Base-by-base conservation (phyloP, 2,329 filamentous ascomycete genomes). In the Sporothrix brunneoviolacea region DNA sequence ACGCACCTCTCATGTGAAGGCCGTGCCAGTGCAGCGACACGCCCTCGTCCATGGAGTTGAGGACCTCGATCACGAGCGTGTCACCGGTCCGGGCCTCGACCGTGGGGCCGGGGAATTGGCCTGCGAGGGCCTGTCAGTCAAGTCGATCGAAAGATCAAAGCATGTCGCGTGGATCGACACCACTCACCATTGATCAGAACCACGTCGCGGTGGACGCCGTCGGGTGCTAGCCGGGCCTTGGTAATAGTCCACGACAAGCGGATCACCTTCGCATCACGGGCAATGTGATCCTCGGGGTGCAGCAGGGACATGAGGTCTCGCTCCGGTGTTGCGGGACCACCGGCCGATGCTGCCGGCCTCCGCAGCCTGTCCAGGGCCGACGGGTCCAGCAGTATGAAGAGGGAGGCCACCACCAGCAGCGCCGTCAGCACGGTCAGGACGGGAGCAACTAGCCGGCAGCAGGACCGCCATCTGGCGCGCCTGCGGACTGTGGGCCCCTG, bases 131-230 rank as follows among this genome's bases (percentile, higher is more conserved):
- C n/a, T n/a, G n/a, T n/a, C n/a, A n/a, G n/a, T n/a, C n/a, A n/a
- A n/a, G n/a, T n/a, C n/a, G n/a, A n/a, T n/a, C n/a, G n/a, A n/a
- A n/a, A n/a, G n/a, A n/a, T n/a, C n/a, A n/a, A n/a, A n/a, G 24
- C 24, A 5, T 5, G 24, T 28, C 6, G 24, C 24, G 24, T 10
- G 24, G 6, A 28, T 10, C 24, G 6, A 10, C 24, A 13, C 15
- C 10, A 50, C 61, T 22, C 35, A 70, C 69, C 68, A 55, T 79
- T 79, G 52, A 80, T 69, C 3, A 75, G 61, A 57, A 73, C 74
- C 4, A 77, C 65, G 1, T 58, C 55, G 55, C 76, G 76, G n/a
- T 62, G 54, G 1, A 79, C 75, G 0, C 76, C 75, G 57, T 79
- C 74, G 6, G 73, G 72, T 3, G 65, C 63, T n/a, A 64, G 60